A percentile compares a stretch with the other conserved stretches of the same genome.
Evolutionary conservation across 352 stramenopile genomes (phyloP).

Genomic region (Phytopythium sindhum): DNA sequence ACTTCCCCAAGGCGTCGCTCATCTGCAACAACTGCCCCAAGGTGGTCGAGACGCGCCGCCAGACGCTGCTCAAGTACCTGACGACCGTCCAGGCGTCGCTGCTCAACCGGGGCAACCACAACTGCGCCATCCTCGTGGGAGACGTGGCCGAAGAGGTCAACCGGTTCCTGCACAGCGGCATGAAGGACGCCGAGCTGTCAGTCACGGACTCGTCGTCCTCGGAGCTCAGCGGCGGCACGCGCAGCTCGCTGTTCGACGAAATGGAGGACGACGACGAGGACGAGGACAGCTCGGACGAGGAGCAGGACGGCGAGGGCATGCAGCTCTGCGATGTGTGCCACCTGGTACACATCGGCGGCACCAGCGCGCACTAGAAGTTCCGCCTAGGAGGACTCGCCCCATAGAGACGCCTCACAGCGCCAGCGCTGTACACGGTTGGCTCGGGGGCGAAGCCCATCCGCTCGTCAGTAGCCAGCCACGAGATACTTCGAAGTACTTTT

Average conservation of each 20-base stretch:
- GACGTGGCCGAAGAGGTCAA: constrained; percentile 34
- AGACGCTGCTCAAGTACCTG: constrained; percentile 35
- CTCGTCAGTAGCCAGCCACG: too few species aligned
- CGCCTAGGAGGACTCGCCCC: too few species aligned
- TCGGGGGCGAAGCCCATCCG: too few species aligned
- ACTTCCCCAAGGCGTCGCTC: constrained; percentile 51
- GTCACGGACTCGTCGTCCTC: constrained; percentile 19
- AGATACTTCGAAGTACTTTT: too few species aligned
- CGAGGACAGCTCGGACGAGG: constrained; percentile 19
- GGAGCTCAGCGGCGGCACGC: constrained; percentile 24
- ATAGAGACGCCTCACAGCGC: not conserved
- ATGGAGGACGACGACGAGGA: constrained; percentile 14
- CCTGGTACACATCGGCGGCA: constrained; percentile 2
- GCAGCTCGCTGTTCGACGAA: constrained; percentile 24
- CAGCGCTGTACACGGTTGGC: too few species aligned
- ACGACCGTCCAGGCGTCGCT: constrained; percentile 34
- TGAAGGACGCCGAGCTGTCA: constrained; percentile 27
- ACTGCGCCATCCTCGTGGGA: constrained; percentile 26
- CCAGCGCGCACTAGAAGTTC: not conserved
- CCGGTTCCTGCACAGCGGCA: constrained; percentile 28
- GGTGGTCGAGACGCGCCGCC: constrained; percentile 25
- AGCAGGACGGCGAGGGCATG: constrained; percentile 9
- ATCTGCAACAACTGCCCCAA: constrained; percentile 34
- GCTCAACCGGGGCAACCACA: constrained; percentile 34
- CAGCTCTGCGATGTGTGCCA: constrained; percentile 28